Percentiles rank a stretch among this genome's conserved stretches.
phyloP scores from a whole-genome alignment of 2,329 filamentous ascomycete genomes.

The Cladosporium sp. region DNA sequence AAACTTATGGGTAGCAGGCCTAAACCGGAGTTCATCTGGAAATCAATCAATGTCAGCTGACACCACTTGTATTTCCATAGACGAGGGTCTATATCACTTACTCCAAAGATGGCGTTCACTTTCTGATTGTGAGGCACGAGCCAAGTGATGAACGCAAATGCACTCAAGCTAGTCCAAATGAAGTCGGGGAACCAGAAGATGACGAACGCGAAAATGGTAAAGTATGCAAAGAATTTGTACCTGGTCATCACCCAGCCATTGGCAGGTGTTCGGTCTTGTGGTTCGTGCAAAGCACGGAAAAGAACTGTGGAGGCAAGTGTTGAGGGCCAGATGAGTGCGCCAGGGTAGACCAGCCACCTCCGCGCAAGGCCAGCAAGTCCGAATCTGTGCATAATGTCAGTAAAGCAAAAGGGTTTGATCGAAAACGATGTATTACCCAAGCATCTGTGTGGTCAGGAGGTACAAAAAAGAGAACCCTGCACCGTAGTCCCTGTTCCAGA shows the following conservation, averaged over 20 bases:
- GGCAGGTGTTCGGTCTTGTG: slow-evolving; percentile 47
- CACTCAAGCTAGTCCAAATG: not conserved
- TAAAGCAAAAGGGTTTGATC: fast-evolving
- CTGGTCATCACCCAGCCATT: slow-evolving; percentile 80
- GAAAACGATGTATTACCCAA: not conserved
- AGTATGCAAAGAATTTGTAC: slow-evolving; percentile 78
- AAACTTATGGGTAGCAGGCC: slow-evolving; percentile 90
- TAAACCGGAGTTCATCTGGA: slow-evolving; percentile 55
- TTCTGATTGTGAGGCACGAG: slow-evolving; percentile 46
- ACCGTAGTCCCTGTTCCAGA: not conserved
- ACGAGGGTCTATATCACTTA: not conserved
- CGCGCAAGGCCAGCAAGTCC: not conserved
- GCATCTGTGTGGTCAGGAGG: not conserved
- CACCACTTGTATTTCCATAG: not conserved
- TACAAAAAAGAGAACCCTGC: not conserved
- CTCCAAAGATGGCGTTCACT: not conserved
- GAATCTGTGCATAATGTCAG: not conserved
- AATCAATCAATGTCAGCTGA: not conserved
- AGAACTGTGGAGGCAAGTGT: not conserved
- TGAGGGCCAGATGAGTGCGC: not conserved
- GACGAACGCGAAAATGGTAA: slow-evolving; percentile 56
- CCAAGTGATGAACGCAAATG: not conserved
- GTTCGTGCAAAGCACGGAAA: slow-evolving; percentile 60
- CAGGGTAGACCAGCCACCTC: not conserved
- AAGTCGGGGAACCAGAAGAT: not conserved